Evolutionary conservation across 441 rosid genomes (phyloP), one percentile per base, ranked within the genome.

Genomic region (Manihot esculenta): DNA sequence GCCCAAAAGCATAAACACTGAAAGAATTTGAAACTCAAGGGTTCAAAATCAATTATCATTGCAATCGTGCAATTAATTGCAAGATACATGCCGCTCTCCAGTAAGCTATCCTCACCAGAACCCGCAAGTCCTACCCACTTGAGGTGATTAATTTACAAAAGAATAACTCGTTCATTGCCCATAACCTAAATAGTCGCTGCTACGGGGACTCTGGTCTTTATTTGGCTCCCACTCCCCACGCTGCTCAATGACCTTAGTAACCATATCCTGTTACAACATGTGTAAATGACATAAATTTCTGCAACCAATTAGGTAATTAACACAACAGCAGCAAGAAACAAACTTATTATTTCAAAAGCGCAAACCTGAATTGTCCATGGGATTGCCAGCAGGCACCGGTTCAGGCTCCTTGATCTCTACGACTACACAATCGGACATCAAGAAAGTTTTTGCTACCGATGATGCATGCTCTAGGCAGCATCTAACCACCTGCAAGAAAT

Each of bases 401-500:
- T 91, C 94, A 5, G 96, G 87, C 71, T 92, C 94, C 81, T 89
- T 89, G 76, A 93, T 89, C 81, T 93, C 98, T 30, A 93, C 94
- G 21, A 93, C 98, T 41, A 93, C 98, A 69, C 93, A 88, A 51
- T 91, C 98, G 0, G 98, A 93, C 91, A 87, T 91, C 86, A 93
- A 80, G 87, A 93, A 93, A 8, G 97, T 93, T 71, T 87, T 91
- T 1, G 96, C 97, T 18, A 93, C 97, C 0, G 98, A 93, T 57
- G 97, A 78, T 12, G 98, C 96, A 75, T 93, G 98, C 84, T 93
- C 98, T 83, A 91, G 63, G 88, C 98, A 93, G 75, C 98, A 93
- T 82, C 98, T 86, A 17, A 93, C 98, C 80, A 90, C 98, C 97
- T 92, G 81, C 33, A 51, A 62, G 41, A 60, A 63, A 18, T 18